Evolutionary conservation across 257 asterid species (phyloP), one percentile per base, ranked within the genome.

Genomic region (Petunia secreta): DNA sequence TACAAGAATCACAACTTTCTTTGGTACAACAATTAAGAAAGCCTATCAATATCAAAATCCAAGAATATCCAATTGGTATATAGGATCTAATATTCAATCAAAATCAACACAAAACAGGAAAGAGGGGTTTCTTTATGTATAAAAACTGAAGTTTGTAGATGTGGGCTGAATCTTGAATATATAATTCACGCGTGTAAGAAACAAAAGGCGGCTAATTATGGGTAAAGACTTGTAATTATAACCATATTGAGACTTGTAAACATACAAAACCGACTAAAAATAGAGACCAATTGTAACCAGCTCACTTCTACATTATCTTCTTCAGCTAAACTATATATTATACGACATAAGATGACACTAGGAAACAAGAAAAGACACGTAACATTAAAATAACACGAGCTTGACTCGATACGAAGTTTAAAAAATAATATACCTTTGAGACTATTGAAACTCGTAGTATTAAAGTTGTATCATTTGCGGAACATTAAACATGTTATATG

Each of bases 311-410:
- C 60, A 71, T 71, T 10, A 48, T 71, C 77, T 55, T 71, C 34
- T 9, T 14, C 3, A 34, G 34, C 77, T 16, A 64, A 64, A 64
- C 8, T 38, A 46, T 5, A 55, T 5, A 71, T 25, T 25, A 25
- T 48, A 71, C 77, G 80, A 78, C 65, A 58, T 74, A 15, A 60
- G 38, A 8, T 79, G 15, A 10, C 58, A 78, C 80, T 58, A 59
- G 77, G 43, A 59, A 11, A 55, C 65, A 80, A 75, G 63, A 71
- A 37, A 78, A 63, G 4, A 80, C 65, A 80, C 55, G 46, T 3
- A 48, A 4, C 16, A 75, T 75, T 78, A 77, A 83, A 78, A 81
- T 79, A 57, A 50, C 53, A 82, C 89, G 87, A 88, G 82, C 90
- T 67, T 53, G 25, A 25, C 25, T 25, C 25, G 25, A 25, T 25